Evolutionary conservation across 306 rosid genomes (phyloP).

Genomic region (Sphenostylis stenocarpa): DNA sequence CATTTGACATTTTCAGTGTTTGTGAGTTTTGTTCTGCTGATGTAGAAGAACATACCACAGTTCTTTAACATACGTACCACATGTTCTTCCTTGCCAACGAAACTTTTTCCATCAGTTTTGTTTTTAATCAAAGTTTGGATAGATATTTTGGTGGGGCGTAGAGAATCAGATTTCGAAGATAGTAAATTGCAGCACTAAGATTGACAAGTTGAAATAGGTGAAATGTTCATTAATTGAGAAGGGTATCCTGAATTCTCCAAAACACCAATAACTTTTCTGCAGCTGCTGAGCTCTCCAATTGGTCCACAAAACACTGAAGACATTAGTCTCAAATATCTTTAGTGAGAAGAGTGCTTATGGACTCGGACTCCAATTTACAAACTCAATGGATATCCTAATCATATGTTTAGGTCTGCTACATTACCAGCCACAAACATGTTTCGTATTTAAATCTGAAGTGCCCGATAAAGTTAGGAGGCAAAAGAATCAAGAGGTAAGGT

Average conservation of each 20-base stretch:
- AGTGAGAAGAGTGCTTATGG: constrained; percentile 33
- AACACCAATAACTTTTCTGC: not conserved
- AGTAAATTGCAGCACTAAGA: not conserved
- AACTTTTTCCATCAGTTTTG: not conserved
- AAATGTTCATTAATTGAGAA: constrained; percentile 3
- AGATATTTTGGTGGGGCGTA: not conserved
- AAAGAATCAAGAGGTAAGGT: not conserved
- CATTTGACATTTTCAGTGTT: not conserved
- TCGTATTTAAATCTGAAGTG: not conserved
- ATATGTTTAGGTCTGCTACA: not conserved
- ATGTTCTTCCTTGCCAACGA: not conserved
- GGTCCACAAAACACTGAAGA: not conserved
- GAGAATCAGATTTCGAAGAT: constrained; percentile 18
- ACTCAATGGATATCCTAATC: constrained; percentile 6
- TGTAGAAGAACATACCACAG: not conserved
- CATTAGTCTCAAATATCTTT: not conserved
- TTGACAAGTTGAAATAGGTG: not conserved
- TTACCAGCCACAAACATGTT: not conserved
- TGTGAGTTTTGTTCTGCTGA: not conserved
- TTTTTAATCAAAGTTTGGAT: not conserved
- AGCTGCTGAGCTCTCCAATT: not conserved
- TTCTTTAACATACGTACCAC: not conserved
- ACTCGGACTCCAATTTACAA: constrained; percentile 42
- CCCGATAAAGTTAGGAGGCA: constrained; percentile 8
- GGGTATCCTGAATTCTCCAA: not conserved